Percentiles rank a stretch among this genome's conserved stretches.
Conservation (phyloP, 1,139 yeast species). For the Taphrina wiesneri region DNA sequence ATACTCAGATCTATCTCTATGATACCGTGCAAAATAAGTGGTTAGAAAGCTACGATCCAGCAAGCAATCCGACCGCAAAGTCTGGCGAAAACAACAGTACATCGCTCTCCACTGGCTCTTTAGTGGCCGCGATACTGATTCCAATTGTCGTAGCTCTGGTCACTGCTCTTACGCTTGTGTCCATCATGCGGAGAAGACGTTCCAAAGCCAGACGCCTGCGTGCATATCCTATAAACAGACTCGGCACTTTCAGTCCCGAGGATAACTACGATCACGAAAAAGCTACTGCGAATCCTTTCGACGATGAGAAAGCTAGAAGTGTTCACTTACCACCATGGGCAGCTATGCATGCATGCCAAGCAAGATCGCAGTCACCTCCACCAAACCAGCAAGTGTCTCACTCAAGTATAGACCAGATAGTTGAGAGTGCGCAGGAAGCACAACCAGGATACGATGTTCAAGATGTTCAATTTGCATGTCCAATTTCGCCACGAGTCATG, state of each 20-base stretch:
- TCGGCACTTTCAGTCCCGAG: constrained; percentile 13
- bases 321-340: constrained; percentile 29
- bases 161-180: not conserved
- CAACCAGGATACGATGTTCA: constrained; percentile 11
- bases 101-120: not conserved
- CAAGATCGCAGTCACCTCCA: constrained; percentile 20
- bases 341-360: constrained; percentile 31
- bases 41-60: constrained; percentile 26
- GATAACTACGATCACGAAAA: not conserved
- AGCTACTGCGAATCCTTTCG: not conserved
- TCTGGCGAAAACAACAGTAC: not conserved
- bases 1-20: constrained; percentile 11
- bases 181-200: not conserved
- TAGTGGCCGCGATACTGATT: constrained; percentile 2
- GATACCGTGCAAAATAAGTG: constrained; percentile 23
- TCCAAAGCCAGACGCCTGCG: not conserved
- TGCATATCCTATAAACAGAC: not conserved
- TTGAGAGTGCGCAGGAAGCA: not conserved
- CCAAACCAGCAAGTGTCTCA: not conserved
- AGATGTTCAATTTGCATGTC: constrained; percentile 26
- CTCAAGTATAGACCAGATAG: constrained; percentile 7
- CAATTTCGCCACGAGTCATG: constrained; percentile 7
- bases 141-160: not conserved
- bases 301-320: not conserved
- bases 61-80: not conserved